These are phyloP conservation scores for Phytophthora sansomeana DNA, from an alignment of 352 stramenopile species.

Conservation along the genomic window DNA sequence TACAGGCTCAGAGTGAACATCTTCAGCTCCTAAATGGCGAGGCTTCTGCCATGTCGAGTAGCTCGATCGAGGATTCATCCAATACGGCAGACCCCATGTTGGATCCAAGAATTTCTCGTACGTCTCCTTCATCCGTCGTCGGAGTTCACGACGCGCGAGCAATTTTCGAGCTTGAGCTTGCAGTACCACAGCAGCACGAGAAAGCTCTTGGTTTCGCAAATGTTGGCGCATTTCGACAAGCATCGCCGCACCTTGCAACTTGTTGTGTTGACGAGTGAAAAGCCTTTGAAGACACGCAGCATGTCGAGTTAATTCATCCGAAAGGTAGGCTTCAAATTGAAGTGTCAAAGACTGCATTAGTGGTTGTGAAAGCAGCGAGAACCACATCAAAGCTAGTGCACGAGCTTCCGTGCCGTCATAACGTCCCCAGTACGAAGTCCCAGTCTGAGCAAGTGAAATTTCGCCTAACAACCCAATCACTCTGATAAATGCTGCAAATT, in stretches of 20 bases:
- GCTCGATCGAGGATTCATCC: constrained; percentile 69
- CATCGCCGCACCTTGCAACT: constrained; percentile 29
- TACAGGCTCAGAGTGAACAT: constrained; percentile 57
- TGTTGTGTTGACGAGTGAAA: constrained; percentile 32
- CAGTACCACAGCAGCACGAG: constrained; percentile 37
- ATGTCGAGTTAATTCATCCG: constrained; percentile 32
- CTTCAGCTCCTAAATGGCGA: constrained; percentile 49
- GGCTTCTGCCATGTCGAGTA: constrained; percentile 83
- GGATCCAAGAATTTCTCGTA: constrained; percentile 84
- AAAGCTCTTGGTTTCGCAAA: constrained; percentile 18
- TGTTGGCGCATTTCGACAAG: constrained; percentile 35
- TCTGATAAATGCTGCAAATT: constrained; percentile 53
- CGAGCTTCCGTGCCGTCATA: constrained; percentile 50
- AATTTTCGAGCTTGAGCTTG: constrained; percentile 44
- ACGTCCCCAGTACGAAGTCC: constrained; percentile 54
- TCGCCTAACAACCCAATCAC: constrained; percentile 46
- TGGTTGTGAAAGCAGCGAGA: constrained; percentile 44
- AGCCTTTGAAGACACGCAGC: constrained; percentile 46
- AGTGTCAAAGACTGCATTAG: constrained; percentile 32
- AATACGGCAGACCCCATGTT: constrained; percentile 69
- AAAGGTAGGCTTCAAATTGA: constrained; percentile 33
- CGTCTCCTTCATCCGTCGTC: constrained; percentile 40
- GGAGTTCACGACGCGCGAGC: constrained; percentile 45
- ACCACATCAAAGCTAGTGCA: constrained; percentile 56
- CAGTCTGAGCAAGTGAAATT: constrained; percentile 29